Evolutionary conservation across 2,329 filamentous ascomycete species (phyloP), one percentile per base, ranked within the genome.

Genomic region (Aspergillus aculeatus): DNA sequence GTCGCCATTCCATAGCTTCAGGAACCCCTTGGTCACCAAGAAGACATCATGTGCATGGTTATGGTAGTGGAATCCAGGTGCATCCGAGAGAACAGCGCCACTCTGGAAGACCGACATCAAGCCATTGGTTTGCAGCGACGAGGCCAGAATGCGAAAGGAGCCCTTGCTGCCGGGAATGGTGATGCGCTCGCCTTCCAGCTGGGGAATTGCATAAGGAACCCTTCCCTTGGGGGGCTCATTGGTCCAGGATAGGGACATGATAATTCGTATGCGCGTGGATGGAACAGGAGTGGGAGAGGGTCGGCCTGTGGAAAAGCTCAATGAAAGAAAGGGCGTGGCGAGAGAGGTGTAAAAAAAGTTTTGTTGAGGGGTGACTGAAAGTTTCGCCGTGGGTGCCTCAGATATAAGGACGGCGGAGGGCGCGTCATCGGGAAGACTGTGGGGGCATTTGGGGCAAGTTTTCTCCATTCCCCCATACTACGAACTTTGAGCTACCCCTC

Each of bases 1-100:
- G 50, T 85, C 82, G n/a, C 81, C 81, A n/a, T 81, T 83, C 81
- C 82, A 86, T 5, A 86, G 71, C 63, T 84, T 85, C 62, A 85
- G 65, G 57, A 70, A 80, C 0, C 84, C 84, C 67, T 85, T 84
- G 3, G 82, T 78, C 19, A 82, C 81, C 2, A 86, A 71, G 64
- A 86, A 86, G 4, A 86, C 79, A 66, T 86, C 84, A 64, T 86
- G 84, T 0, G 83, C 81, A 54, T 85, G 78, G 32, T 78, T 76
- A 64, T 86, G 84, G 64, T 79, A 84, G 69, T 86, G 84, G 64
- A 85, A 86, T 0, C 83, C 84, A 0, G 69, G 70, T 3, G 69
- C 70, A 56, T 71, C 70, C 2, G 70, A 71, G 5, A 71, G 72
- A 2, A 79, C 78, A 0, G 80, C 81, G 6, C 80, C 81, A 47